Percentiles rank a stretch among this genome's conserved stretches.
These are phyloP conservation scores for Tolypocladium ophioglossoides DNA, from an alignment of 2,329 filamentous ascomycete genomes.

Conservation along the genomic window DNA sequence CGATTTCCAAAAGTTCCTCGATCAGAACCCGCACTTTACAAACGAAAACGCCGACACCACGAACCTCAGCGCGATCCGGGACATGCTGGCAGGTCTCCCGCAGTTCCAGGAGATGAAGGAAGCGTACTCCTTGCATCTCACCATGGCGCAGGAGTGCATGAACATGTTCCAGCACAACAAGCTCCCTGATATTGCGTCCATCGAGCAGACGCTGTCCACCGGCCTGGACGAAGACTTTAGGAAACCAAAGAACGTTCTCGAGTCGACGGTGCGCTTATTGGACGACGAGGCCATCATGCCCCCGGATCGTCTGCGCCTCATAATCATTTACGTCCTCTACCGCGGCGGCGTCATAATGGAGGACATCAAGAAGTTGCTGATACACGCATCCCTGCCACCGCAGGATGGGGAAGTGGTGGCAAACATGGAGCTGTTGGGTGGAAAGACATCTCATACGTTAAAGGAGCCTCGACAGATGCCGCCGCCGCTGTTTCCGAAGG, in stretches of 20 bases:
- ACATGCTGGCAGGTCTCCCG: constrained; percentile 90
- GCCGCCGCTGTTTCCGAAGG: constrained; percentile 61
- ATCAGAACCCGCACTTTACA: constrained; percentile 85
- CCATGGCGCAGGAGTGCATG: constrained; percentile 97
- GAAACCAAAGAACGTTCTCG: constrained; percentile 81
- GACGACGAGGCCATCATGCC: constrained; percentile 69
- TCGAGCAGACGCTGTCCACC: constrained; percentile 86
- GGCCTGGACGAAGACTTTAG: constrained; percentile 87
- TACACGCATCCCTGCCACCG: constrained; percentile 68
- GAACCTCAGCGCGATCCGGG: constrained; percentile 83
- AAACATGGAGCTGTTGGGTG: constrained; percentile 77
- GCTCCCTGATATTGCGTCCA: constrained; percentile 72
- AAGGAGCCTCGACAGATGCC: constrained; percentile 64
- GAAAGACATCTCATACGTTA: constrained; percentile 53
- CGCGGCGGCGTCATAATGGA: constrained; percentile 74
- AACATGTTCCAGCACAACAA: constrained; percentile 79
- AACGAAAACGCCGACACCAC: constrained; percentile 59
- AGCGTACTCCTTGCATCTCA: constrained; percentile 85
- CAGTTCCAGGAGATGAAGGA: constrained; percentile 96
- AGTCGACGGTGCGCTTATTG: constrained; percentile 75
- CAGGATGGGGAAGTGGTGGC: constrained; percentile 62
- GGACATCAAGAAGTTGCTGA: constrained; percentile 74
- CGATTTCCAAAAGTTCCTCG: constrained; percentile 87
- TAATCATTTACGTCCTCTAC: constrained; percentile 79
- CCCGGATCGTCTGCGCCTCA: constrained; percentile 70